Conservation (phyloP, 139 green algal genomes). For the Astrephomene gubernaculifera region DNA sequence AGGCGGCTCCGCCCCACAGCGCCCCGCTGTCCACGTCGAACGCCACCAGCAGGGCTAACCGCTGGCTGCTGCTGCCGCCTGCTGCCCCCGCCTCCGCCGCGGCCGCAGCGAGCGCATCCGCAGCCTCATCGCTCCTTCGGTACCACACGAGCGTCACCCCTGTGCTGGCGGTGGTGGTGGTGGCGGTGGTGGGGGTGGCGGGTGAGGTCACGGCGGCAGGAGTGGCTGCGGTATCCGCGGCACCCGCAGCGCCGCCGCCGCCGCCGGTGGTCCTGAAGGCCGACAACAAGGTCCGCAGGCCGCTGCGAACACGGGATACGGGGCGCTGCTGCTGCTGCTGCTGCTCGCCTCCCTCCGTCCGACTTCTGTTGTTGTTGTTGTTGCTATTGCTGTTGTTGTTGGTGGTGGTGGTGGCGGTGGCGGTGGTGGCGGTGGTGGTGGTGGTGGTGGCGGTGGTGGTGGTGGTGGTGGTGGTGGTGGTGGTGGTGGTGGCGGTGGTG, state of each 20-base stretch:
- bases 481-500: background rate
- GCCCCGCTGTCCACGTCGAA: slow-evolving; percentile 11
- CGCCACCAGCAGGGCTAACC: slow-evolving; percentile 1
- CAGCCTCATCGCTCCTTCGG: background rate
- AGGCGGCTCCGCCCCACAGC: slow-evolving; percentile 1
- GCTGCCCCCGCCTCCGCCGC: background rate
- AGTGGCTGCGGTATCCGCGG: background rate
- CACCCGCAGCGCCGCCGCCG: background rate
- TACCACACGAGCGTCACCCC: background rate
- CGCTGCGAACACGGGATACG: too few species aligned
- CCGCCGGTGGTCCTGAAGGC: background rate
- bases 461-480: background rate
- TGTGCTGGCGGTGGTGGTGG: background rate
- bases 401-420: background rate
- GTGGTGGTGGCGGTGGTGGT: background rate
- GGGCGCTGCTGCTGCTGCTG: background rate
- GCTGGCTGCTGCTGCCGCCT: background rate
- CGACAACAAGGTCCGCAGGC: background rate
- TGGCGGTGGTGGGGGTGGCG: too few species aligned
- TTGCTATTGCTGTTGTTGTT: background rate
- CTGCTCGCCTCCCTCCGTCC: background rate
- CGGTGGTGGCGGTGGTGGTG: background rate
- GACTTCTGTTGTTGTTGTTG: background rate
- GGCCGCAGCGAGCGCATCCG: background rate
- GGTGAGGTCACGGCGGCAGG: too few species aligned